Evolutionary conservation across 2,329 filamentous ascomycete genomes (phyloP).

Genomic region (Fusarium sulawesiense): DNA sequence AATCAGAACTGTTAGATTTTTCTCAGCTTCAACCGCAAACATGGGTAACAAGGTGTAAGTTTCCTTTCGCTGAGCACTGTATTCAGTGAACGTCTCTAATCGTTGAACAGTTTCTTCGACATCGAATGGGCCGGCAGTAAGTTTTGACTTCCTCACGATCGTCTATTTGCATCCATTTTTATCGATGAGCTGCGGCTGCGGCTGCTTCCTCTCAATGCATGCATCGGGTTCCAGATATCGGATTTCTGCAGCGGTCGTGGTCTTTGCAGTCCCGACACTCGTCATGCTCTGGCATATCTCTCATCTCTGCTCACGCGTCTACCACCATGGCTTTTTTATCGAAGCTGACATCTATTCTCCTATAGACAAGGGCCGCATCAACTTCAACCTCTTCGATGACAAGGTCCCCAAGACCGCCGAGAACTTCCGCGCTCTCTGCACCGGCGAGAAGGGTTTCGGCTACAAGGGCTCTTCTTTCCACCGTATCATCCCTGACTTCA

Average conservation of each 20-base stretch:
- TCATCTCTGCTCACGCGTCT: neutral
- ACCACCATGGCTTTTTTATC: neutral
- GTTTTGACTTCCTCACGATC: conserved; percentile 43
- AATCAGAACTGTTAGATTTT: conserved; percentile 57
- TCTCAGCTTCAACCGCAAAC: conserved; percentile 69
- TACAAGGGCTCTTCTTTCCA: conserved; percentile 89
- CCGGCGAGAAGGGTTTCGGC: conserved; percentile 81
- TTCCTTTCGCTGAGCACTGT: conserved; percentile 14
- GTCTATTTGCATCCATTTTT: conserved; percentile 13
- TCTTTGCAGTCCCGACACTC: conserved; percentile 11
- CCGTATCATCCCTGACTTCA: conserved; percentile 92
- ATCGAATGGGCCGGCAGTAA: conserved; percentile 78
- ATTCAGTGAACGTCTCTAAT: conserved; percentile 36
- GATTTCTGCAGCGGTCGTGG: neutral
- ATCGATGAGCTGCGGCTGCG: neutral
- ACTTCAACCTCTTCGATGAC: conserved; percentile 88
- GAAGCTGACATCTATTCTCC: conserved; percentile 34
- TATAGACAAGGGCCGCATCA: conserved; percentile 79
- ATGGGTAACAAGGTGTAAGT: conserved; percentile 80
- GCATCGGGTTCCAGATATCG: neutral
- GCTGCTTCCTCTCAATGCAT: neutral
- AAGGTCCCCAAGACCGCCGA: conserved; percentile 87
- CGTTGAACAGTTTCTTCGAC: conserved; percentile 72
- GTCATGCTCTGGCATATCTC: conserved; percentile 20
- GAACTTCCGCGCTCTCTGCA: conserved; percentile 90